Base-by-base conservation (phyloP, 768 basidiomycete species). In the Tubosaeta sp. region DNA sequence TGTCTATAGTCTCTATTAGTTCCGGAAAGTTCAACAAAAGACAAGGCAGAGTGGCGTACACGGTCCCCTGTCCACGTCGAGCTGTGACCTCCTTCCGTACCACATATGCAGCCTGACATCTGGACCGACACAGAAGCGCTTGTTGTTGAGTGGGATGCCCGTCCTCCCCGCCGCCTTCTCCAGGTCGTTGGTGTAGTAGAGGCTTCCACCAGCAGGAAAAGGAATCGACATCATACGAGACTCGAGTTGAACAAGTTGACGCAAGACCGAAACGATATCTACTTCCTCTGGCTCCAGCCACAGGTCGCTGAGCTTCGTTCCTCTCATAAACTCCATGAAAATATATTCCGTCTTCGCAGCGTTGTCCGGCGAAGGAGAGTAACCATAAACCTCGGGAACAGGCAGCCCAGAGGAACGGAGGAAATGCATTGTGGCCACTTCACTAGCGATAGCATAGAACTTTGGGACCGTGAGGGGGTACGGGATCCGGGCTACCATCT, bases 401-500 rank as follows among this genome's bases (percentile, higher is more conserved):
- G 39, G 39, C 11, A 40, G 39, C 22, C 39, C 39, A 7, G 18
- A 21, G 39, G 39, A 22, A 25, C 39, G 39, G 22, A 40, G 39
- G 39, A 40, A 40, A 13, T 0, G n/a, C 44, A 51, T 46, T 3
- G 44, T 27, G 25, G 50, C 44, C 30, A 51, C 50, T 29, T 51
- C 50, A 19, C 50, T 51, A 29, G 50, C 44, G 50, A 46, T 25
- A 38, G 42, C 50, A 16, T 10, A 51, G 39, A 19, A 32, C 24
- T 46, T 46, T 19, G 50, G 50, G 4, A 46, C 22, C 22, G 32
- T 51, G 14, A 34, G 22, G 0, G 24, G 50, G 22, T 41, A 46
- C 24, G 44, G 50, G 18, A 46, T 46, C 18, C 48, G 48, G 2
- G 41, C 48, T 11, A 51, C 56, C 56, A 63, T 48, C 39, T 48